Evolutionary conservation across 495 filamentous ascomycete genomes (phyloP), one percentile per base, ranked within the genome.

Genomic region (Hypoxylon intermedium): DNA sequence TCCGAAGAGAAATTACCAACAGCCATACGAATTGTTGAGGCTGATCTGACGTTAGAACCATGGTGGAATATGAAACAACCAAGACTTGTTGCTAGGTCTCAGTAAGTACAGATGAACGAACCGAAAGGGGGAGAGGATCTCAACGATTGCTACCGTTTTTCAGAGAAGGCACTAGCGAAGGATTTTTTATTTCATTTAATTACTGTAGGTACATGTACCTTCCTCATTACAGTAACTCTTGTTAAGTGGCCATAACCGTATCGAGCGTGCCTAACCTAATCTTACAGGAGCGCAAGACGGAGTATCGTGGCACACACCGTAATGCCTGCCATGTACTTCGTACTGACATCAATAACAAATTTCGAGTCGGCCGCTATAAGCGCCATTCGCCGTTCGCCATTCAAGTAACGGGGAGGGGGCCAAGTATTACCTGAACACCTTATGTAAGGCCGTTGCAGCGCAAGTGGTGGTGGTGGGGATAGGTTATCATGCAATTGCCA

Each of bases 341-440:
- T n/a, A 63, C 42, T 63, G 60, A 63, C 60, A 63, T 63, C 60
- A 37, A 33, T 11, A 63, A 58, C 37, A 7, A 44, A 58, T 58
- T 63, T 58, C 48, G 15, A 46, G 34, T 33, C 48, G 41, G 60
- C 60, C 60, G 60, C 60, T 63, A 53, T 58, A 63, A 53, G 60
- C 60, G 60, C 60, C 59, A 63, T 33, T 48, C 52, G 44, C 30
- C 12, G 34, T 15, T 13, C 2, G 34, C 12, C 34, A 37, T 37
- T 37, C 34, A 37, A 2, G 34, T 37, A 37, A 37, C 6, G 12
- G 15, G 43, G 45, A 52, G 24, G 4, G 7, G 3, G 3, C 24
- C 7, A 38, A 55, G 21, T 44, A 52, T 58, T 58, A 58, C 60
- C 36, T 63, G 34, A 53, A 58, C 11, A 38, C 36, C 53, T 63